Evolutionary conservation across 768 basidiomycete species (phyloP), one percentile per base, ranked within the genome.

Genomic region (Cyclocybe aegerita): DNA sequence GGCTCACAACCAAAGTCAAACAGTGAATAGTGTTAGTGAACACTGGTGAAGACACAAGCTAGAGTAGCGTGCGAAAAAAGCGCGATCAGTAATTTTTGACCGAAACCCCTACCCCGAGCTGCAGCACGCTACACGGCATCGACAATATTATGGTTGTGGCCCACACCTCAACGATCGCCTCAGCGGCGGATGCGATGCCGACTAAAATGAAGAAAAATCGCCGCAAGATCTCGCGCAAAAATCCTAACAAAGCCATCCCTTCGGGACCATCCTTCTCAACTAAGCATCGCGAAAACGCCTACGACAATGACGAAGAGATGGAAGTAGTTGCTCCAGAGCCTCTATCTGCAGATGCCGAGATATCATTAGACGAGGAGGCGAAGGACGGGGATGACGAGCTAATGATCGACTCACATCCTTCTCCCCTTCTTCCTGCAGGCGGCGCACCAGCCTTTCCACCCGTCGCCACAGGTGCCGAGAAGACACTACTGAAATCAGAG

Each of bases 401-500:
- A 50, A 68, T 68, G 68, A 67, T 67, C 52, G 73, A 69, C 12
- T 72, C 73, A 31, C 85, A 88, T 49, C 64, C 73, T 33, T 75
- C 80, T 29, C 63, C 78, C 33, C 70, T 76, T n/a, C 70, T 71
- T 42, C 69, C 79, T 4, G 71, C 72, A 23, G 78, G 76, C 15
- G 62, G 79, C 36, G 83, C 79, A 30, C 86, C 89, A 36, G 72
- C 78, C 6, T 93, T 94, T 65, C 78, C 84, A 43, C 81, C 89
- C 7, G 75, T 92, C 14, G 74, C 83, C 7, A 77, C 84, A 7
- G 73, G 79, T 40, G 82, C 80, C 7, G 75, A 76, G 23, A 75
- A 77, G 50, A 70, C 79, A 0, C 67, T 76, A 8, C 73, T 86
- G 50, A 92, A 87, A 66, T 86, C 90, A 4, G 96, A 98, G 70